These are phyloP conservation scores for Penicillium soppii DNA, from an alignment of 495 filamentous ascomycete species.

Conservation along the genomic window DNA sequence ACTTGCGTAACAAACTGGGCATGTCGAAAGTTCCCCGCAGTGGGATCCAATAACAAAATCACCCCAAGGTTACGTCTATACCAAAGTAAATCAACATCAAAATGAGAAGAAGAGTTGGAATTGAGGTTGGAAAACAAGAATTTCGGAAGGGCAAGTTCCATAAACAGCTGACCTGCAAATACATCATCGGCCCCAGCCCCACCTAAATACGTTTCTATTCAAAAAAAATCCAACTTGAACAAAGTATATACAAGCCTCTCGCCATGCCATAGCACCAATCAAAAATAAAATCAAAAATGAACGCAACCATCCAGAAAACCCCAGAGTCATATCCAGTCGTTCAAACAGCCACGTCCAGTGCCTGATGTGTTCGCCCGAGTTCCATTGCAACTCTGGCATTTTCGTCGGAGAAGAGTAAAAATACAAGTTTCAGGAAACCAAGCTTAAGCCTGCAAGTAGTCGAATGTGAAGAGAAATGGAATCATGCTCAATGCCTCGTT, in stretches of 20 bases:
- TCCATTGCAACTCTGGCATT: slow-evolving; percentile 24
- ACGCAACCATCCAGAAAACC: slow-evolving; percentile 19
- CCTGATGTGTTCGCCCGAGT: slow-evolving; percentile 27
- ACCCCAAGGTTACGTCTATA: neutral
- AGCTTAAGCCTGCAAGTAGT: slow-evolving; percentile 6
- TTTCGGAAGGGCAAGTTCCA: slow-evolving; percentile 19
- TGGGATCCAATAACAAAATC: no score
- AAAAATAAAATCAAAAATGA: slow-evolving; percentile 11
- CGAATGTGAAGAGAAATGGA: slow-evolving; percentile 6
- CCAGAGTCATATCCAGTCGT: slow-evolving; percentile 40
- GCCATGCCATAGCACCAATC: slow-evolving; percentile 16
- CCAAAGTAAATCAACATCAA: neutral
- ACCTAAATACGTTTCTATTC: slow-evolving; percentile 9
- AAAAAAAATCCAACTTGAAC: slow-evolving; percentile 10
- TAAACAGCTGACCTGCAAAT: slow-evolving; percentile 25
- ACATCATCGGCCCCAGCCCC: slow-evolving; percentile 31
- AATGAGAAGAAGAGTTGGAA: neutral
- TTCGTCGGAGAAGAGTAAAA: slow-evolving; percentile 34
- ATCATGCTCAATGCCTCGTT: slow-evolving; percentile 15
- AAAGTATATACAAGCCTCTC: slow-evolving; percentile 28
- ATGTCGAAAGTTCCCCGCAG: slow-evolving; percentile 42
- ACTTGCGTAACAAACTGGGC: slow-evolving; percentile 74
- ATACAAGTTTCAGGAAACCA: slow-evolving; percentile 24
- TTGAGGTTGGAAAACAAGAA: neutral
- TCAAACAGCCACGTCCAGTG: slow-evolving; percentile 36